Percentiles rank a stretch among this genome's conserved stretches.
These are phyloP conservation scores for Saturnispora silvae DNA, from an alignment of 805 yeast genomes.

Conservation along the genomic window DNA sequence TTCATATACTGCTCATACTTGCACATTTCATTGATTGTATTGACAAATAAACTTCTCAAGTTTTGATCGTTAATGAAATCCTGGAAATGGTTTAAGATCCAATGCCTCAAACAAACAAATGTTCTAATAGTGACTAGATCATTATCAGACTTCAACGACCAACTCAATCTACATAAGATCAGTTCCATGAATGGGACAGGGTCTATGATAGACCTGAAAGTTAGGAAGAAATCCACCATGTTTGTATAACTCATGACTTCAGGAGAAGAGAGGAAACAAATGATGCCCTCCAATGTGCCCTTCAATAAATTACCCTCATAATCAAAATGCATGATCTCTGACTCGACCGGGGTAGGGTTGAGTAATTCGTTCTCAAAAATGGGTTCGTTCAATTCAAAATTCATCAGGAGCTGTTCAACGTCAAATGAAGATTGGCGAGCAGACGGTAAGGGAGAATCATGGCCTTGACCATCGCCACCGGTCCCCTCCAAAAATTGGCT, in stretches of 20 bases:
- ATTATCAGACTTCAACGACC: slow-evolving; percentile 44
- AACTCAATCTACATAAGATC: slow-evolving; percentile 53
- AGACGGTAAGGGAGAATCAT: background rate
- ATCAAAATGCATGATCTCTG: slow-evolving; percentile 23
- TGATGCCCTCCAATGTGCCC: slow-evolving; percentile 31
- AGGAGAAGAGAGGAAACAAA: slow-evolving; percentile 62
- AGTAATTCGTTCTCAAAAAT: slow-evolving; percentile 24
- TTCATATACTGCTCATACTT: slow-evolving; percentile 16
- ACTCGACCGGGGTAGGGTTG: slow-evolving; percentile 25
- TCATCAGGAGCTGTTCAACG: slow-evolving; percentile 18
- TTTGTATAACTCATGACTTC: slow-evolving; percentile 65
- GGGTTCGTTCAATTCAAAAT: slow-evolving; percentile 25
- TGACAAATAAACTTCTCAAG: slow-evolving; percentile 35
- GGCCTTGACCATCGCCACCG: background rate
- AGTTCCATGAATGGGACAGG: slow-evolving; percentile 49
- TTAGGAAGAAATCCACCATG: slow-evolving; percentile 76
- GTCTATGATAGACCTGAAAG: slow-evolving; percentile 62
- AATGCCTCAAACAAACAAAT: slow-evolving; percentile 79
- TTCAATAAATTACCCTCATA: slow-evolving; percentile 12
- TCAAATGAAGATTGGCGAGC: slow-evolving; percentile 1
- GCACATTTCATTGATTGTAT: slow-evolving; percentile 32
- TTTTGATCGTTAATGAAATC: slow-evolving; percentile 56
- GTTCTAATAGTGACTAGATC: slow-evolving; percentile 65
- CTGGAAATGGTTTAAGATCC: slow-evolving; percentile 78
- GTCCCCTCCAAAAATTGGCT: background rate